phyloP scores from a whole-genome alignment of 768 basidiomycete genomes.

The Psilocybe cubensis region DNA sequence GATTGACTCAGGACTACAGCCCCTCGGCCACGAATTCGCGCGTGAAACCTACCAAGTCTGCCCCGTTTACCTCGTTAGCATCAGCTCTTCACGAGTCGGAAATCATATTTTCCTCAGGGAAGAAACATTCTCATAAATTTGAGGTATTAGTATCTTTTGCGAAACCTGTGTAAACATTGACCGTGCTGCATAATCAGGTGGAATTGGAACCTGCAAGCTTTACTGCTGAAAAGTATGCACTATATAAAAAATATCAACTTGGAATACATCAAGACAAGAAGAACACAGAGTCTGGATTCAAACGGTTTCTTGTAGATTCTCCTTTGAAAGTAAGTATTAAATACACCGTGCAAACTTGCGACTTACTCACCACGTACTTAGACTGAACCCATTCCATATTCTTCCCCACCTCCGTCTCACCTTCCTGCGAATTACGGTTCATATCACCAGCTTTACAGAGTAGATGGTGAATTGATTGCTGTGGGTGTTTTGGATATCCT shows the following conservation, averaged over 20 bases:
- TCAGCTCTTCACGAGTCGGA: constrained; percentile 64
- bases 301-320: constrained; percentile 76
- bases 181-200: constrained; percentile 48
- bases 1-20: not conserved
- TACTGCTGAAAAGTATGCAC: constrained; percentile 77
- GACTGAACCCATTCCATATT: constrained; percentile 66
- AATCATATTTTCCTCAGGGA: constrained; percentile 30
- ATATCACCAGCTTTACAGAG: constrained; percentile 86
- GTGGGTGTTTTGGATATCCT: constrained; percentile 91
- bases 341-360: not conserved
- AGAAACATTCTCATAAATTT: constrained; percentile 53
- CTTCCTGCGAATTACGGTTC: constrained; percentile 87
- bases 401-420: constrained; percentile 46
- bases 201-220: constrained; percentile 76
- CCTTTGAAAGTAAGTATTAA: constrained; percentile 60
- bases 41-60: constrained; percentile 13
- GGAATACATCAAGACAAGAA: constrained; percentile 75
- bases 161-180: not conserved
- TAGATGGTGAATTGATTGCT: constrained; percentile 84
- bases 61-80: constrained; percentile 43
- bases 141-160: constrained; percentile 44
- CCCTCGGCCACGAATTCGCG: not conserved
- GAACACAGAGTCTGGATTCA: constrained; percentile 57
- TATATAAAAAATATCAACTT: constrained; percentile 79
- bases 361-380: constrained; percentile 26